These are phyloP conservation scores for Butyriboletus loyo DNA, from an alignment of 768 basidiomycete genomes.

Conservation along the genomic window DNA sequence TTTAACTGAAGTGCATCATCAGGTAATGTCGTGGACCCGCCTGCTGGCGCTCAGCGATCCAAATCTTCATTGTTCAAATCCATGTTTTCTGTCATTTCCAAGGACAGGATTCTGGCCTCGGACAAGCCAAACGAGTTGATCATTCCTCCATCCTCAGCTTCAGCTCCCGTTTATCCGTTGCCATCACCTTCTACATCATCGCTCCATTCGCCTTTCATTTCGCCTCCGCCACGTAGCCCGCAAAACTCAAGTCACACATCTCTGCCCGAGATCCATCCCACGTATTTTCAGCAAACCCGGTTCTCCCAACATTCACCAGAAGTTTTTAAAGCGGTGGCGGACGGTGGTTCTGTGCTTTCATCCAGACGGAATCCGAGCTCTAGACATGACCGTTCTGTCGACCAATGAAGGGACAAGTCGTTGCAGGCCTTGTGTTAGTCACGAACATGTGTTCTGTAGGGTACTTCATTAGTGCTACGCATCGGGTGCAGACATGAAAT, in stretches of 20 bases:
- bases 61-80: conserved; percentile 68
- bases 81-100: conserved; percentile 45
- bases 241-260: conserved; percentile 9
- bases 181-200: conserved; percentile 31
- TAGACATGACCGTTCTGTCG: conserved; percentile 2
- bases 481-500: not conserved
- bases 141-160: conserved; percentile 48
- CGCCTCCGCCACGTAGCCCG: conserved; percentile 29
- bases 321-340: not conserved
- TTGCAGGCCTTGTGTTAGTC: not conserved
- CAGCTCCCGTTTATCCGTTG: conserved; percentile 13
- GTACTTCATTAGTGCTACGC: not conserved
- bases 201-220: conserved; percentile 17
- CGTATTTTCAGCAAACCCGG: conserved; percentile 34
- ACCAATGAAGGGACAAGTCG: conserved; percentile 7
- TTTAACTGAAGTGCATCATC: not conserved
- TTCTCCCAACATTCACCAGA: conserved; percentile 37
- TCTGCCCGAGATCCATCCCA: conserved; percentile 34
- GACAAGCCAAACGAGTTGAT: conserved; percentile 66
- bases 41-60: conserved; percentile 37
- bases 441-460: conserved; percentile 1
- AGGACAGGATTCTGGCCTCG: conserved; percentile 42
- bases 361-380: conserved; percentile 16
- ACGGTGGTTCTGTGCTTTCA: conserved; percentile 22
- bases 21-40: conserved; percentile 21